Evolutionary conservation across 495 filamentous ascomycete species (phyloP), one percentile per base, ranked within the genome.

Genomic region (Pseudoneurospora amorphoporcata): DNA sequence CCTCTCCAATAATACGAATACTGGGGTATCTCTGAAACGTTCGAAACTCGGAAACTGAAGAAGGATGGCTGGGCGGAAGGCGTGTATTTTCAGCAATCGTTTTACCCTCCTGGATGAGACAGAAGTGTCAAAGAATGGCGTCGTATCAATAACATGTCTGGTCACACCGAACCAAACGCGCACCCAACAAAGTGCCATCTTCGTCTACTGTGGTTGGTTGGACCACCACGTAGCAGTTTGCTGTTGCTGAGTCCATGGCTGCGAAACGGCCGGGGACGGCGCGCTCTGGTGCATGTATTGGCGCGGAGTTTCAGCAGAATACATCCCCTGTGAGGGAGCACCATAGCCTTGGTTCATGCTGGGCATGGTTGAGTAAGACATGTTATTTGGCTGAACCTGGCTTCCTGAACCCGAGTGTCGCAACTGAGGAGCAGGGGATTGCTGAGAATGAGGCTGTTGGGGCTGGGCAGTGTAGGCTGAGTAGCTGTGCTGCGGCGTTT

Each of bases 321-420:
- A 90, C 78, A 90, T 88, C 70, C 83, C 85, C 78, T 88, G 85
- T 58, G 81, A 82, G 19, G 83, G 79, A 42, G 87, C 75, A 68
- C 83, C 78, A 73, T 86, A 86, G 65, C 84, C 83, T 79, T 89
- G 87, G 23, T 83, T 77, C 79, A 91, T 84, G 43, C 85, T 83
- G 65, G 86, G 88, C 86, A 91, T 90, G 5, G 85, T 83, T 32
- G 87, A 81, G 72, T 90, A 90, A 71, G 86, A 86, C 79, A 89
- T 82, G 75, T 75, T 82, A 70, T 87, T 61, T 38, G 69, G 84
- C 75, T 89, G 87, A 78, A 90, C 87, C 78, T 90, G 89, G 47
- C 88, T 84, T 68, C 80, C 87, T 73, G 75, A 86, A 81, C 78
- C 84, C 74, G 82, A 87, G 82, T 91, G 90, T 38, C 88, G 90